Evolutionary conservation across 768 basidiomycete genomes (phyloP).

Genomic region (Boletus subparvulus): DNA sequence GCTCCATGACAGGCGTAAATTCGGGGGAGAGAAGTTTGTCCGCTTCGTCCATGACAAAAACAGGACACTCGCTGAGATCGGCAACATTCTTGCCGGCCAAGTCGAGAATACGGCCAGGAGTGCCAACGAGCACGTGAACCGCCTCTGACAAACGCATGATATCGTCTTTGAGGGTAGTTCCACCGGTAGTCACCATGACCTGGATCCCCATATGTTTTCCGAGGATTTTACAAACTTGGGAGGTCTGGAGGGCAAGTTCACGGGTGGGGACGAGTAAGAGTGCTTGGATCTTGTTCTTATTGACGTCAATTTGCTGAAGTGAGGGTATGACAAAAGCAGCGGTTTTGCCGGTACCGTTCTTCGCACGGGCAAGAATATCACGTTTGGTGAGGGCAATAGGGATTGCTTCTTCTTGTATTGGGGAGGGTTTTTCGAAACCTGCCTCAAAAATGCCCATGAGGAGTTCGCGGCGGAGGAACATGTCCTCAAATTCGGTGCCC

Average conservation of each 20-base stretch:
- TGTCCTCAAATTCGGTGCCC: slow-evolving; percentile 95
- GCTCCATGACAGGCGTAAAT: slow-evolving; percentile 98
- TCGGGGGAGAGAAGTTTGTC: slow-evolving; percentile 97
- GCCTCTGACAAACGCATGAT: slow-evolving; percentile 86
- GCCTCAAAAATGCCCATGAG: slow-evolving; percentile 99
- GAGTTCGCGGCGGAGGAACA: slow-evolving; percentile 88
- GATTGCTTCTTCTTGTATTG: slow-evolving; percentile 99
- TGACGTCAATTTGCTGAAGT: slow-evolving; percentile 87
- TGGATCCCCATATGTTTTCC: slow-evolving; percentile 94
- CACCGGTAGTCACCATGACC: slow-evolving; percentile 99
- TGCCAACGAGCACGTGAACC: slow-evolving; percentile 96
- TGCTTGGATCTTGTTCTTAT: slow-evolving; percentile 88
- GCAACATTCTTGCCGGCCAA: slow-evolving; percentile 91
- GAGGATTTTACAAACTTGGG: slow-evolving; percentile 97
- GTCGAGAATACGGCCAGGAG: slow-evolving; percentile 94
- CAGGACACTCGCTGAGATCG: slow-evolving; percentile 89
- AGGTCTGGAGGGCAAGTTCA: slow-evolving; percentile 95
- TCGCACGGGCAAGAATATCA: slow-evolving; percentile 92
- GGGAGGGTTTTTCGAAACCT: slow-evolving; percentile 94
- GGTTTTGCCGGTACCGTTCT: slow-evolving; percentile 97
- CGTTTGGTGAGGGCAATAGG: slow-evolving; percentile 91
- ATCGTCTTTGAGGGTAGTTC: slow-evolving; percentile 97
- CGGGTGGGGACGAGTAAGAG: slow-evolving; percentile 97
- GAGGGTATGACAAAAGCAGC: slow-evolving; percentile 98
- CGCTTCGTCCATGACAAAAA: slow-evolving; percentile 99